These are phyloP conservation scores for Phytophthora aleatoria DNA, from an alignment of 352 stramenopile species.

Conservation along the genomic window DNA sequence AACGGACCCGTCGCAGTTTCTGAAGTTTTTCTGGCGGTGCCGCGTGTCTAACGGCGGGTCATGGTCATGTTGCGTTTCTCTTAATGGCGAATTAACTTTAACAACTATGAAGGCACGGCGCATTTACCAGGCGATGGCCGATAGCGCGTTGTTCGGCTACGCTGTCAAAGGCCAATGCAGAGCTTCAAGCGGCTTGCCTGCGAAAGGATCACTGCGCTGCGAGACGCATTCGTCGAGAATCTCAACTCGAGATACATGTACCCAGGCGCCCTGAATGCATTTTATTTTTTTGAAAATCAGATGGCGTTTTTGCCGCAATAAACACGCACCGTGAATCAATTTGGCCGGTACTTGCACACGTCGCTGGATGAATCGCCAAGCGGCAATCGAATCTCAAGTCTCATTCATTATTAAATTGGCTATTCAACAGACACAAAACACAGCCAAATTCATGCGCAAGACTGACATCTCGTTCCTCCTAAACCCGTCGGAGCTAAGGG, in stretches of 20 bases:
- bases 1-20: constrained; percentile 15
- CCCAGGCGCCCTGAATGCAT: constrained; percentile 7
- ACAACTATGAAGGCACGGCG: background rate
- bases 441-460: constrained; percentile 35
- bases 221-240: constrained; percentile 6
- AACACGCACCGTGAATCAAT: constrained; percentile 17
- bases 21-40: constrained; percentile 33
- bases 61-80: constrained; percentile 9
- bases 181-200: constrained; percentile 1
- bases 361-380: background rate
- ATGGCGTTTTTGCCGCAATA: constrained; percentile 6
- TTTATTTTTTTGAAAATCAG: constrained; percentile 4
- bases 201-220: background rate
- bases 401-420: constrained; percentile 24
- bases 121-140: constrained; percentile 1
- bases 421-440: constrained; percentile 11
- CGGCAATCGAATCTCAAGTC: constrained; percentile 2
- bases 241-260: too few relatives aligned
- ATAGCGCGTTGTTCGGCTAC: background rate
- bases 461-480: constrained; percentile 51
- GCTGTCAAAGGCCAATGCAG: background rate
- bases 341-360: background rate
- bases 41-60: constrained; percentile 20
- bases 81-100: constrained; percentile 1
- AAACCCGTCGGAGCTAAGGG: constrained; percentile 29